phyloP scores from a whole-genome alignment of 371 early-diverging fungal species.

The Apophysomyces sp. region DNA sequence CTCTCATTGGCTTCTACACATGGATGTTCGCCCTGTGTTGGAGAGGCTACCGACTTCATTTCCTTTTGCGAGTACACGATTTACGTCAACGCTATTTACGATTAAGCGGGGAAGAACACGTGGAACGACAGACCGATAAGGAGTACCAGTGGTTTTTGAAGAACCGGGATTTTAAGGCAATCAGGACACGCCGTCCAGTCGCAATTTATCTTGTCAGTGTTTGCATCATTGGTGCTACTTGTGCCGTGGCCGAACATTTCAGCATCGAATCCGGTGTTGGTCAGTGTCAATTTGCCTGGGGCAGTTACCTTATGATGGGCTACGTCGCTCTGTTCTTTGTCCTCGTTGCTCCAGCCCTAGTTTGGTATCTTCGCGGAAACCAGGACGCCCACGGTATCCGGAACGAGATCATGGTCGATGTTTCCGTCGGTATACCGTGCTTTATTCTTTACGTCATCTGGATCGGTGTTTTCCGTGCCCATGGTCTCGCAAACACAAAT shows the following conservation, averaged over 20 bases:
- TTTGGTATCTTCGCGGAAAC: constrained; percentile 15
- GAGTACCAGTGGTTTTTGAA: constrained; percentile 21
- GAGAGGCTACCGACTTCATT: constrained; percentile 17
- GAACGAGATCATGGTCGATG: constrained; percentile 21
- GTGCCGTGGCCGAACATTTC: constrained; percentile 9
- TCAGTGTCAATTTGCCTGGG: constrained; percentile 13
- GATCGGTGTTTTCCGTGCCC: constrained; percentile 3
- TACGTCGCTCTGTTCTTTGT: constrained; percentile 15
- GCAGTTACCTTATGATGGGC: constrained; percentile 4
- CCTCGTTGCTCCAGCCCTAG: constrained; percentile 12
- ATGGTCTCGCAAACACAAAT: neutral
- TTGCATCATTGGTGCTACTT: constrained; percentile 8
- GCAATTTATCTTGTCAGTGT: constrained; percentile 5
- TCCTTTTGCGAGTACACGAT: constrained; percentile 15
- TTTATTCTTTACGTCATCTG: constrained; percentile 22
- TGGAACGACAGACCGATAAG: constrained; percentile 6
- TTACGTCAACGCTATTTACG: constrained; percentile 18
- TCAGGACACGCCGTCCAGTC: constrained; percentile 8
- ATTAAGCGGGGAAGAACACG: constrained; percentile 7
- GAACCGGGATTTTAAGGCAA: constrained; percentile 4
- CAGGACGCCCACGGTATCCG: constrained; percentile 30
- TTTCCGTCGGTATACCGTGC: constrained; percentile 17
- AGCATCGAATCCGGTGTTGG: neutral
- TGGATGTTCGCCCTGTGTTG: constrained; percentile 26
- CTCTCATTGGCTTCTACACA: constrained; percentile 21